These are phyloP conservation scores for Laburnicola sp. DNA, from an alignment of 2,329 filamentous ascomycete genomes.

Conservation along the genomic window DNA sequence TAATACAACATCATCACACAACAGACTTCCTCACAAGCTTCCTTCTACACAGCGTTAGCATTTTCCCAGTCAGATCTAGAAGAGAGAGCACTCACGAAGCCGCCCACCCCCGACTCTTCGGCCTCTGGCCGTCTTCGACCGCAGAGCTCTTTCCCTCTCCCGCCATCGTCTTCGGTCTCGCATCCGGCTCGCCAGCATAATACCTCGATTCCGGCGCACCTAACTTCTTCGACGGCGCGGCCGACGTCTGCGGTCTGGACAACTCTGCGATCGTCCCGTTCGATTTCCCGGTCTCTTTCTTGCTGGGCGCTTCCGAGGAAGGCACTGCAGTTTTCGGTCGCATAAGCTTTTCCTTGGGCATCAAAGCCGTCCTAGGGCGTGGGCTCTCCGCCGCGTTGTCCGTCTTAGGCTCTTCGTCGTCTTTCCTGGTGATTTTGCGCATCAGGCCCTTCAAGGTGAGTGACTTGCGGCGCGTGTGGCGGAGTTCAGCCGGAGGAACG, in stretches of 20 bases:
- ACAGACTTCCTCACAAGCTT: conserved; percentile 17
- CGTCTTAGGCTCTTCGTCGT: conserved; percentile 12
- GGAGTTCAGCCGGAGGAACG: conserved; percentile 27
- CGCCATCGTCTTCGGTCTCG: conserved; percentile 3
- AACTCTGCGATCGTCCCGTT: not conserved
- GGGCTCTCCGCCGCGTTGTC: not conserved
- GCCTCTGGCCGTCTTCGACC: conserved; percentile 2
- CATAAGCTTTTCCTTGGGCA: conserved; percentile 14
- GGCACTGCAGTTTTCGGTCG: conserved; percentile 19
- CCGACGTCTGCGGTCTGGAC: conserved; percentile 12
- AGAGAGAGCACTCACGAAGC: conserved; percentile 25
- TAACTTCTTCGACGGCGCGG: conserved; percentile 1
- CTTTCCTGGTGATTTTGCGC: conserved; percentile 32
- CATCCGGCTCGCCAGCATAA: not conserved
- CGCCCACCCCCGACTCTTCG: conserved; percentile 27
- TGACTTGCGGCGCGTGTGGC: conserved; percentile 21
- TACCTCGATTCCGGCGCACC: conserved; percentile 2
- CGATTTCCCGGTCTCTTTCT: not conserved
- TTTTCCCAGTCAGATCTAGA: not conserved
- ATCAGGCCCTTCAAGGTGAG: conserved; percentile 32
- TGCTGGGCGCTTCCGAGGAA: not conserved
- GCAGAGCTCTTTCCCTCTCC: not conserved
- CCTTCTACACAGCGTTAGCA: conserved; percentile 12
- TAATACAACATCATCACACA: not conserved
- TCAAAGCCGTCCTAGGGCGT: conserved; percentile 13